Conservation (phyloP, 23 red algal species). For the Gracilaria vermiculophylla region DNA sequence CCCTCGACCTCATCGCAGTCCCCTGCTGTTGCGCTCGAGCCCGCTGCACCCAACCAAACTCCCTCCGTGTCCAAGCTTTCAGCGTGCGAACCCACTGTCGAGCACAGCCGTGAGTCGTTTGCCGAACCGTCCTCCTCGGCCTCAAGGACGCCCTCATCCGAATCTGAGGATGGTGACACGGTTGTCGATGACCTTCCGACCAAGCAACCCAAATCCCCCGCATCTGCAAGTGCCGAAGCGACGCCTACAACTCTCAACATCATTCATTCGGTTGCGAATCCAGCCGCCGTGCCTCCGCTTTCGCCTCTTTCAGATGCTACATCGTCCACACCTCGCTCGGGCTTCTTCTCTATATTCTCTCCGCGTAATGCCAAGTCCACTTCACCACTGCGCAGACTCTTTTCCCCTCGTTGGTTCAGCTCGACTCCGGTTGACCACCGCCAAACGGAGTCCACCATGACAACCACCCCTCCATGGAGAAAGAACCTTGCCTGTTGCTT, state of each 20-base stretch:
- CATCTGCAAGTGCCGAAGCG: background rate
- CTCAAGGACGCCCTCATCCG: background rate
- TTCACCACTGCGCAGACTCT: constrained; percentile 3
- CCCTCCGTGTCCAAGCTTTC: background rate
- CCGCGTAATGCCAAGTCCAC: background rate
- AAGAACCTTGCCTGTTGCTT: constrained; percentile 9
- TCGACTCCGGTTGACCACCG: background rate
- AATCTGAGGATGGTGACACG: constrained; percentile 11
- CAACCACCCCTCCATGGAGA: constrained; percentile 4
- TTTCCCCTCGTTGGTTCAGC: constrained; percentile 18
- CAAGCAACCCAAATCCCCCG: background rate
- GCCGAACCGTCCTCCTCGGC: background rate
- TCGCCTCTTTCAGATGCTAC: background rate
- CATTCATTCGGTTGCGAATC: constrained; percentile 43
- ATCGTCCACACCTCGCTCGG: background rate
- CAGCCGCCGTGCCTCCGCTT: constrained; percentile 2
- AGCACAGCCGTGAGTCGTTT: background rate
- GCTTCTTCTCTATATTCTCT: constrained; percentile 10
- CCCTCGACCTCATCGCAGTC: background rate
- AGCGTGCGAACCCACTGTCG: background rate
- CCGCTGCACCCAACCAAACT: background rate
- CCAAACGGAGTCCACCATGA: background rate
- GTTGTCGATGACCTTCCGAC: background rate
- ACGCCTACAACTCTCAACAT: constrained; percentile 7
- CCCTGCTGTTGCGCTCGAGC: background rate